Conservation (phyloP, 2,329 filamentous ascomycete genomes). For the Colletotrichum noveboracense region DNA sequence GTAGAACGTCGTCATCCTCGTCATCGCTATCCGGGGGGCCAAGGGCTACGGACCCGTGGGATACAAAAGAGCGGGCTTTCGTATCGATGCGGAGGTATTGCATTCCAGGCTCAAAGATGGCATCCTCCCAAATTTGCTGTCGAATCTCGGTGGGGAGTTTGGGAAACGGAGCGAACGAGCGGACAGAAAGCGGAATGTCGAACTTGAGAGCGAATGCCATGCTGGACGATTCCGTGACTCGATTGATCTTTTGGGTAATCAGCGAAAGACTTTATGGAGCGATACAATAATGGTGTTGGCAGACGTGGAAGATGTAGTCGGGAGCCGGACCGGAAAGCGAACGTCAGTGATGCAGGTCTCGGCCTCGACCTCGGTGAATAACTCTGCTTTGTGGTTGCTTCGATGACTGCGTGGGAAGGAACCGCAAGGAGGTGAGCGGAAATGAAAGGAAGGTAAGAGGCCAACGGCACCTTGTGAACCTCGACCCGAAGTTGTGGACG, state of each 20-base stretch:
- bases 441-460: background rate
- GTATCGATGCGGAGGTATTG: conserved; percentile 33
- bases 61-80: background rate
- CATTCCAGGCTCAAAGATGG: conserved; percentile 36
- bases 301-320: background rate
- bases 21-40: background rate
- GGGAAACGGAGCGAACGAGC: conserved; percentile 34
- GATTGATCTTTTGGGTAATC: background rate
- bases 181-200: conserved; percentile 33
- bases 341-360: background rate
- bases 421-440: background rate
- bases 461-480: background rate
- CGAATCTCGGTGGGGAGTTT: conserved; percentile 40
- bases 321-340: background rate
- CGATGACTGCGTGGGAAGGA: background rate
- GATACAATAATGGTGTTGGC: background rate
- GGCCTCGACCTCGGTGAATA: background rate
- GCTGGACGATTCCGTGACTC: background rate
- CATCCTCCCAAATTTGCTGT: conserved; percentile 37
- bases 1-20: conserved; percentile 23
- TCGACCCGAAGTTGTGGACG: background rate
- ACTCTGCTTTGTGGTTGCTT: background rate
- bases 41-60: background rate
- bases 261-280: background rate
- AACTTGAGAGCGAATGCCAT: conserved; percentile 31